These are phyloP conservation scores for Vitis rupestris DNA, from an alignment of 164 flowering plant species.

Conservation along the genomic window DNA sequence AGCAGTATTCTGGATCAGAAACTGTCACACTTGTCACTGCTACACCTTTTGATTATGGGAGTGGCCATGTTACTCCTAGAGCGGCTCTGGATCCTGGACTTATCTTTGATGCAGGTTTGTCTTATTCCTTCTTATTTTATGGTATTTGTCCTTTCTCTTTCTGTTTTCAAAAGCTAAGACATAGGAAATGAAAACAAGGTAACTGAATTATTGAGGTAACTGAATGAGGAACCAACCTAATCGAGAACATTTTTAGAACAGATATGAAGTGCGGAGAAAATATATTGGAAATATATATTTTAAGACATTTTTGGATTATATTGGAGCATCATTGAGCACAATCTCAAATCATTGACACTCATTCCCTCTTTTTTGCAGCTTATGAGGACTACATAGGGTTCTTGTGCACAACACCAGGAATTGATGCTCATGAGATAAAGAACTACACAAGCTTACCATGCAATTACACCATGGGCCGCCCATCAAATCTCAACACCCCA, in stretches of 20 bases:
- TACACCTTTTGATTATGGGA: conserved; percentile 95
- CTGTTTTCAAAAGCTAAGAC: no score
- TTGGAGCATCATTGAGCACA: neutral
- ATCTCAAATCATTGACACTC: neutral
- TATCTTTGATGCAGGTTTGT: conserved; percentile 84
- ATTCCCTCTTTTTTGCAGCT: conserved; percentile 36
- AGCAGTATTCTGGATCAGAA: conserved; percentile 77
- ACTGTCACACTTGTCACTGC: conserved; percentile 60
- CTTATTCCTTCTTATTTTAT: neutral
- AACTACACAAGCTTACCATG: conserved; percentile 67
- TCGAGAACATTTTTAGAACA: no score
- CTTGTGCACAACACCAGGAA: conserved; percentile 88
- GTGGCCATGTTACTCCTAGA: conserved; percentile 91
- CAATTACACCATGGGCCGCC: conserved; percentile 66
- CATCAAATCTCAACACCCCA: conserved; percentile 77
- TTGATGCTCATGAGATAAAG: conserved; percentile 61
- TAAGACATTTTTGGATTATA: neutral
- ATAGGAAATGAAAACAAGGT: no score
- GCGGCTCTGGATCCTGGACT: conserved; percentile 97
- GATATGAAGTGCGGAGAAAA: no score
- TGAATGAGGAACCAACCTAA: no score
- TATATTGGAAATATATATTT: no score
- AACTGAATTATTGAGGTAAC: no score
- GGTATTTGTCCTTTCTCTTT: no score
- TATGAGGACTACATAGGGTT: conserved; percentile 79